phyloP scores from a whole-genome alignment of 495 filamentous ascomycete species.

The Penicillium ucsense region DNA sequence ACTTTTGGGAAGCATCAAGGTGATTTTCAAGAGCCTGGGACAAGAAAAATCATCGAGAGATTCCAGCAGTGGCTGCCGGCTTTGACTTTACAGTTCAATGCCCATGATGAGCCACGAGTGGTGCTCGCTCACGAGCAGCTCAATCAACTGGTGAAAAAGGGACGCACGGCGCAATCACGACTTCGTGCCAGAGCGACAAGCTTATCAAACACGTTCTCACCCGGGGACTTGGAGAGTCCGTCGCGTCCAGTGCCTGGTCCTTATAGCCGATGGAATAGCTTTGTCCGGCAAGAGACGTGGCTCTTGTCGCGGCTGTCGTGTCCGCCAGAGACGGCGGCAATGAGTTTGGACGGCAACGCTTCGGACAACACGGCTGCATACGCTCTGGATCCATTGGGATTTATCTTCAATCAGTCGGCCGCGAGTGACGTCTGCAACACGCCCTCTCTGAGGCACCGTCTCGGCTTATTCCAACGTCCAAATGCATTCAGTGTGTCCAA shows the following conservation, averaged over 20 bases:
- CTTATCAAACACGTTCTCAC: not conserved
- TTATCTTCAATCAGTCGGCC: slow-evolving; percentile 9
- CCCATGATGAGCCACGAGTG: slow-evolving; percentile 63
- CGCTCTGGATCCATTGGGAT: slow-evolving; percentile 5
- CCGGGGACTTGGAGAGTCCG: not conserved
- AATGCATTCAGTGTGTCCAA: slow-evolving; percentile 8
- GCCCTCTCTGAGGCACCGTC: slow-evolving; percentile 8
- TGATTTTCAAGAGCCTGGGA: slow-evolving; percentile 2
- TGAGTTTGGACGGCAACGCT: slow-evolving; percentile 3
- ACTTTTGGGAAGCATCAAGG: slow-evolving; percentile 2
- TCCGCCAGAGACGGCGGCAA: slow-evolving; percentile 5
- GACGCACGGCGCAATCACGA: not conserved
- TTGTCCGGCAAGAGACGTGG: slow-evolving; percentile 13
- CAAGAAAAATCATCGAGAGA: not conserved
- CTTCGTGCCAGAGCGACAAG: not conserved
- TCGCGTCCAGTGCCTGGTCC: not conserved
- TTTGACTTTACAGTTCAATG: slow-evolving; percentile 68
- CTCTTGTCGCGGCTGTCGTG: slow-evolving; percentile 8
- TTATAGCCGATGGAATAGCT: slow-evolving; percentile 3
- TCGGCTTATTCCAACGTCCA: slow-evolving; percentile 7
- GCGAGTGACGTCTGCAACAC: slow-evolving; percentile 8
- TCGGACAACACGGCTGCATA: slow-evolving; percentile 4
- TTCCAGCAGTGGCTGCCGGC: slow-evolving; percentile 43
- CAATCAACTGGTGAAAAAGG: slow-evolving; percentile 2
- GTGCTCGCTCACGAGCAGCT: slow-evolving; percentile 48